Conservation (phyloP, 495 filamentous ascomycete genomes). For the Hapsidospora chrysogenum region DNA sequence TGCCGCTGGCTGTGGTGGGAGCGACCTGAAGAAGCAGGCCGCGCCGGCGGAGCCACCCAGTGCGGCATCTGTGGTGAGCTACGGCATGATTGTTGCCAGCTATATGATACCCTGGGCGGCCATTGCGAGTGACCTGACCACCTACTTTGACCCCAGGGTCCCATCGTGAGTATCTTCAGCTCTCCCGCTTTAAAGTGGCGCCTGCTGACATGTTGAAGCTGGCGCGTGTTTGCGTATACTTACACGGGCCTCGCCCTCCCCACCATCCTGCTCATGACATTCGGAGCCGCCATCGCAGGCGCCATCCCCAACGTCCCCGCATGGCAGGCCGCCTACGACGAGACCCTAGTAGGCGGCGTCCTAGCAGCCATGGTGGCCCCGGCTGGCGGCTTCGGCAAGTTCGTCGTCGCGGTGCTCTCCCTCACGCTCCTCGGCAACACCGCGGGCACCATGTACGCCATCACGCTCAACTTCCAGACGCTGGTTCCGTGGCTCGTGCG, state of each 20-base stretch:
- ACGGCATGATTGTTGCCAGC: constrained; percentile 24
- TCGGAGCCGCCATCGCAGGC: constrained; percentile 36
- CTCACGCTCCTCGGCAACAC: constrained; percentile 37
- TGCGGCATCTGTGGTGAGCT: constrained; percentile 15
- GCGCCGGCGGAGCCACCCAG: constrained; percentile 10
- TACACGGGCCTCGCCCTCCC: constrained; percentile 30
- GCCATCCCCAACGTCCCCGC: constrained; percentile 19
- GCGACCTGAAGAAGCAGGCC: constrained; percentile 14
- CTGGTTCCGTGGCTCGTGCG: constrained; percentile 27
- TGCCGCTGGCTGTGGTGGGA: constrained; percentile 20
- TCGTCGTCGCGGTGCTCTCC: constrained; percentile 34
- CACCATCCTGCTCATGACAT: constrained; percentile 31
- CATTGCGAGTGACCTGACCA: constrained; percentile 29
- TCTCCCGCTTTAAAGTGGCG: neutral
- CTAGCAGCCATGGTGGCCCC: constrained; percentile 35
- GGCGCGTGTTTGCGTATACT: constrained; percentile 25
- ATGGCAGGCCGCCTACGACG: constrained; percentile 29
- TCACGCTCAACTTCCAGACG: constrained; percentile 41
- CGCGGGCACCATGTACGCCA: constrained; percentile 27
- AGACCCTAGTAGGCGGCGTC: constrained; percentile 32
- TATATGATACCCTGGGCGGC: constrained; percentile 31
- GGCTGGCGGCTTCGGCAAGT: constrained; percentile 37
- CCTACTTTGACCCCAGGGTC: constrained; percentile 27
- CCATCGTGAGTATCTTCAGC: constrained; percentile 16
- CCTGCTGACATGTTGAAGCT: constrained; percentile 5